Evolutionary conservation across 192 early-diverging fungal species (phyloP).

Genomic region (Dispira parvispora): DNA sequence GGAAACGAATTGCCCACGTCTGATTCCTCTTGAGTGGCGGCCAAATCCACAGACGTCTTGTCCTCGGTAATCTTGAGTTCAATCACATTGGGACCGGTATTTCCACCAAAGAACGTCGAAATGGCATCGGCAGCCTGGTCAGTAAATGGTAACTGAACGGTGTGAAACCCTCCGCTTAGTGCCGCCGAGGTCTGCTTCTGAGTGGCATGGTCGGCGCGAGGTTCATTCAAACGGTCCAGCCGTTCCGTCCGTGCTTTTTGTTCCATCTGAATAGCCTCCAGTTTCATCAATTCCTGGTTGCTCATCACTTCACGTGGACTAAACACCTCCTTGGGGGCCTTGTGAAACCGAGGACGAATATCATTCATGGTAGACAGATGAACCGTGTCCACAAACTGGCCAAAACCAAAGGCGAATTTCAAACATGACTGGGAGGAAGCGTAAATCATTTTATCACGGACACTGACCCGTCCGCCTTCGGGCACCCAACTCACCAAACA

Average conservation of each 20-base stretch:
- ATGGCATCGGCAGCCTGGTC: background rate
- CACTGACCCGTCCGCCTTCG: slow-evolving; percentile 22
- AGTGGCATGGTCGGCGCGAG: slow-evolving; percentile 20
- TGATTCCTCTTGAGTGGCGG: too few relatives aligned
- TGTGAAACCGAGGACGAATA: slow-evolving; percentile 10
- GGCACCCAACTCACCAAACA: slow-evolving; percentile 33
- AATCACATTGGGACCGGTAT: background rate
- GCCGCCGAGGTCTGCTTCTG: slow-evolving; percentile 26
- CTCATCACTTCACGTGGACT: slow-evolving; percentile 30
- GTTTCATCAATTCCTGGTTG: slow-evolving; percentile 22
- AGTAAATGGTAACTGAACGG: slow-evolving; percentile 21
- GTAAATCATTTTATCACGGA: slow-evolving; percentile 30
- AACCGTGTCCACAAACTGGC: slow-evolving; percentile 16
- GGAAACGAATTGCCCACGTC: slow-evolving; percentile 2
- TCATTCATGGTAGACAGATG: slow-evolving; percentile 25
- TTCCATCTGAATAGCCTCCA: slow-evolving; percentile 24
- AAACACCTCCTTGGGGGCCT: slow-evolving; percentile 1
- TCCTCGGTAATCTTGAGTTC: slow-evolving; percentile 9
- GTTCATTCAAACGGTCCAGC: slow-evolving; percentile 19
- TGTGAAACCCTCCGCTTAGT: slow-evolving; percentile 27
- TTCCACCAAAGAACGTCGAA: background rate
- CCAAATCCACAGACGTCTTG: background rate
- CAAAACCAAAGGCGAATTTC: slow-evolving; percentile 23
- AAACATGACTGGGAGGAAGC: slow-evolving; percentile 26
- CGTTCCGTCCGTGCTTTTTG: slow-evolving; percentile 28